Conservation (phyloP, 2,329 filamentous ascomycete genomes). For the Aspergillus hortae region DNA sequence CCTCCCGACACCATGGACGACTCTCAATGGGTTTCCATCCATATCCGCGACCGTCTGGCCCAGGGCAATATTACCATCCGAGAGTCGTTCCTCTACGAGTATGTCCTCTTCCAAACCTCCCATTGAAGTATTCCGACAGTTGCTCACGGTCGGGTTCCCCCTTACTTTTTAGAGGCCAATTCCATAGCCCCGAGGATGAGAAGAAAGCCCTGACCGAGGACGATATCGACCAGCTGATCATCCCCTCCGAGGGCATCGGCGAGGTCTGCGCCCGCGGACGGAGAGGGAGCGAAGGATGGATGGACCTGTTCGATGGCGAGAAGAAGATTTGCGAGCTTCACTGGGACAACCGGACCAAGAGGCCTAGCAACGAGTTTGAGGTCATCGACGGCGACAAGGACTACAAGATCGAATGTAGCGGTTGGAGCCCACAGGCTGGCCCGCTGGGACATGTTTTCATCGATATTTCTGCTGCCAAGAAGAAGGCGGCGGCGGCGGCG, state of each 20-base stretch:
- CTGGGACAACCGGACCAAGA: conserved; percentile 29
- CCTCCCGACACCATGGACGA: conserved; percentile 1
- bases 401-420: conserved; percentile 26
- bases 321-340: conserved; percentile 31
- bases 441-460: conserved; percentile 31
- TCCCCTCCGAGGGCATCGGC: conserved; percentile 25
- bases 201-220: conserved; percentile 25
- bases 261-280: conserved; percentile 29
- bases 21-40: conserved; percentile 27
- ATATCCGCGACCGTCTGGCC: conserved; percentile 26
- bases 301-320: conserved; percentile 29
- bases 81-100: conserved; percentile 28
- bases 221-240: conserved; percentile 27
- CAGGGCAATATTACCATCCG: conserved; percentile 24
- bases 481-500: conserved; percentile 3
- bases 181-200: conserved; percentile 21
- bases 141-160: background rate
- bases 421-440: conserved; percentile 28
- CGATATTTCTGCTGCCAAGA: conserved; percentile 20
- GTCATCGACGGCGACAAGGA: conserved; percentile 21
- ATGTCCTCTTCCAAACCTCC: background rate
- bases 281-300: conserved; percentile 30
- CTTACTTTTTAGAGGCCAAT: conserved; percentile 21
- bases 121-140: background rate
- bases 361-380: conserved; percentile 23